Conservation (phyloP, 2,329 filamentous ascomycete species). For the Madurella mycetomatis region DNA sequence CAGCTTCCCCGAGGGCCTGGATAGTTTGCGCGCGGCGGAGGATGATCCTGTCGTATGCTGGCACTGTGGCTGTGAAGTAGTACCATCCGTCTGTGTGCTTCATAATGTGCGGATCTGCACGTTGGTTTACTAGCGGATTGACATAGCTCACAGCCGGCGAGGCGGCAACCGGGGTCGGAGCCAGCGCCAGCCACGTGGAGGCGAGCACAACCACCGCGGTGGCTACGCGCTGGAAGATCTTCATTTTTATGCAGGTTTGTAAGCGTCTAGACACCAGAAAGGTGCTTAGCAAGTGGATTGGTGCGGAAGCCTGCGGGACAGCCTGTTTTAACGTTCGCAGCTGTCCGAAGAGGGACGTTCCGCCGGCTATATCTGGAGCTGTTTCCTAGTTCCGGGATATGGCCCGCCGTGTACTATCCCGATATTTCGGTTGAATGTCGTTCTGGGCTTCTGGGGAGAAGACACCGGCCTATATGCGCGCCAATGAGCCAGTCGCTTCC, state of each 20-base stretch:
- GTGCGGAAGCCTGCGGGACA: background rate
- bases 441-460: background rate
- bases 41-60: slow-evolving; percentile 23
- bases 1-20: slow-evolving; percentile 12
- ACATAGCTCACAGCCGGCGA: slow-evolving; percentile 27
- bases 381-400: background rate
- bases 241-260: background rate
- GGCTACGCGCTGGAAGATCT: background rate
- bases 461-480: slow-evolving; percentile 1
- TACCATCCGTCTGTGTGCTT: slow-evolving; percentile 29
- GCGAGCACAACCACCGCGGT: background rate
- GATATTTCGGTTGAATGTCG: slow-evolving; percentile 5
- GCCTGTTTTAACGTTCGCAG: background rate
- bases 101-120: slow-evolving; percentile 30
- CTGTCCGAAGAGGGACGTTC: background rate
- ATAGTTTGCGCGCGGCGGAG: slow-evolving; percentile 20
- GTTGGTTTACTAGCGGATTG: slow-evolving; percentile 29
- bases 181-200: background rate
- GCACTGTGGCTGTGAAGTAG: slow-evolving; percentile 25
- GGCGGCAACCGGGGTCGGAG: background rate
- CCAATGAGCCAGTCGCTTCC: background rate
- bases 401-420: background rate
- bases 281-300: no score
- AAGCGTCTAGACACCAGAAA: background rate
- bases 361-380: slow-evolving; percentile 7